phyloP scores from a whole-genome alignment of 805 yeast species.

The Ogataea thermomethanolica region DNA sequence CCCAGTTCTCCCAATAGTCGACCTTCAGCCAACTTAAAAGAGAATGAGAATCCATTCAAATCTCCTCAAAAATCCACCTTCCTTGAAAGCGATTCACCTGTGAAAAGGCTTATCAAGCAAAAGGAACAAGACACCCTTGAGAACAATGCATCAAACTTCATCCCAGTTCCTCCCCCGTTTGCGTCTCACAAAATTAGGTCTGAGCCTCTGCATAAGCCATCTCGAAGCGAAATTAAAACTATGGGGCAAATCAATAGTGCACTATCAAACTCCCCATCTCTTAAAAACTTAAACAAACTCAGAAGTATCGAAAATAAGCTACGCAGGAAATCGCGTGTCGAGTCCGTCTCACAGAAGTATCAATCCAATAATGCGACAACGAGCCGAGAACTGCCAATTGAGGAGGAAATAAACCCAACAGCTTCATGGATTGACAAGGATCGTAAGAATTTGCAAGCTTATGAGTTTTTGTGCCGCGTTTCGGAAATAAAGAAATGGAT shows the following conservation, averaged over 20 bases:
- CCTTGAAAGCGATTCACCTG: slow-evolving; percentile 25
- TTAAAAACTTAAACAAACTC: slow-evolving; percentile 33
- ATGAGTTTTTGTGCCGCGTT: slow-evolving; percentile 52
- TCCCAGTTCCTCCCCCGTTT: slow-evolving; percentile 24
- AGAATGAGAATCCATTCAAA: slow-evolving; percentile 27
- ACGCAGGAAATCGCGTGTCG: slow-evolving; percentile 13
- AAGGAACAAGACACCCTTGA: slow-evolving; percentile 31
- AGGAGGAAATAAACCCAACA: slow-evolving; percentile 1
- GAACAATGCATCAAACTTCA: slow-evolving; percentile 25
- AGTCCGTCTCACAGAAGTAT: slow-evolving; percentile 18
- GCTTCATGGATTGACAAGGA: slow-evolving; percentile 30
- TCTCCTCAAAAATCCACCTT: slow-evolving; percentile 9
- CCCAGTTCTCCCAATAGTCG: slow-evolving; percentile 10
- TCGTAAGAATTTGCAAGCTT: slow-evolving; percentile 28
- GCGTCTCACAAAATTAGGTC: neutral
- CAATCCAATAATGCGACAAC: slow-evolving; percentile 17
- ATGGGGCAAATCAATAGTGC: slow-evolving; percentile 34
- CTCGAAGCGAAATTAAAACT: slow-evolving; percentile 28
- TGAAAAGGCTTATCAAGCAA: slow-evolving; percentile 31
- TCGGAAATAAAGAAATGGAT: slow-evolving; percentile 51
- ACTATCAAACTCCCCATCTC: slow-evolving; percentile 35
- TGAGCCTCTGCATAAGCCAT: slow-evolving; percentile 11
- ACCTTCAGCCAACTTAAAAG: slow-evolving; percentile 20
- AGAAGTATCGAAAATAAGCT: slow-evolving; percentile 30
- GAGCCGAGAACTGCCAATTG: slow-evolving; percentile 4